phyloP scores from a whole-genome alignment of 2,329 filamentous ascomycete species.

The Zopfia rhizophila region DNA sequence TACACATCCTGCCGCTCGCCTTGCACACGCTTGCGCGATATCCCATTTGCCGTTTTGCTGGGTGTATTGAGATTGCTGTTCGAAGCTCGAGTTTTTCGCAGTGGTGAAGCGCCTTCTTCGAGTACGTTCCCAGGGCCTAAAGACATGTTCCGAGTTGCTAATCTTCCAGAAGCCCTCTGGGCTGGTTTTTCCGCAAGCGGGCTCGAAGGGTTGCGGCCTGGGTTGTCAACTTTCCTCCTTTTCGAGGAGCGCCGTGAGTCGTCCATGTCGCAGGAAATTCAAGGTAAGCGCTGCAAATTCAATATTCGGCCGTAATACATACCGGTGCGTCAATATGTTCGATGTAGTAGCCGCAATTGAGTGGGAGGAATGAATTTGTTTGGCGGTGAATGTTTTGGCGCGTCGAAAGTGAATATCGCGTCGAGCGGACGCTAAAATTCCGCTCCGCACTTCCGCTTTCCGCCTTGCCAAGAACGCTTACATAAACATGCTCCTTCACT shows the following conservation, averaged over 20 bases:
- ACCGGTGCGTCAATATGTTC: neutral
- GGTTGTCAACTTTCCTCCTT: constrained; percentile 48
- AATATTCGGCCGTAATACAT: no score
- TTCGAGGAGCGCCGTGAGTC: constrained; percentile 48
- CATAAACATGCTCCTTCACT: neutral
- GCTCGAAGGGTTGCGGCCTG: constrained; percentile 33
- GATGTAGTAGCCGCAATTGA: neutral
- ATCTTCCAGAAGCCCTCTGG: constrained; percentile 33
- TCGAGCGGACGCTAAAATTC: constrained; percentile 7
- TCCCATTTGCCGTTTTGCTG: neutral
- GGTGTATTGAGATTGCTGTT: constrained; percentile 25
- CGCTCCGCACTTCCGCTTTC: constrained; percentile 5
- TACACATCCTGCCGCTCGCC: constrained; percentile 49
- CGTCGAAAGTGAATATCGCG: constrained; percentile 6
- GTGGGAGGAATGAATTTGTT: neutral
- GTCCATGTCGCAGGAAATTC: constrained; percentile 35
- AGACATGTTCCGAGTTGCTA: constrained; percentile 25
- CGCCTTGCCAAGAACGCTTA: neutral
- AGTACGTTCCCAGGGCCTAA: constrained; percentile 18
- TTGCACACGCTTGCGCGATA: constrained; percentile 12
- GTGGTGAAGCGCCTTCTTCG: constrained; percentile 20
- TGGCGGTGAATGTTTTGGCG: neutral
- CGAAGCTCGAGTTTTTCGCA: constrained; percentile 13
- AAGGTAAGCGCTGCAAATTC: constrained; percentile 3
- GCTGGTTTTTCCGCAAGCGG: constrained; percentile 31